These are phyloP conservation scores for Talaromyces sp. DNA, from an alignment of 2,329 filamentous ascomycete genomes.

Conservation along the genomic window DNA sequence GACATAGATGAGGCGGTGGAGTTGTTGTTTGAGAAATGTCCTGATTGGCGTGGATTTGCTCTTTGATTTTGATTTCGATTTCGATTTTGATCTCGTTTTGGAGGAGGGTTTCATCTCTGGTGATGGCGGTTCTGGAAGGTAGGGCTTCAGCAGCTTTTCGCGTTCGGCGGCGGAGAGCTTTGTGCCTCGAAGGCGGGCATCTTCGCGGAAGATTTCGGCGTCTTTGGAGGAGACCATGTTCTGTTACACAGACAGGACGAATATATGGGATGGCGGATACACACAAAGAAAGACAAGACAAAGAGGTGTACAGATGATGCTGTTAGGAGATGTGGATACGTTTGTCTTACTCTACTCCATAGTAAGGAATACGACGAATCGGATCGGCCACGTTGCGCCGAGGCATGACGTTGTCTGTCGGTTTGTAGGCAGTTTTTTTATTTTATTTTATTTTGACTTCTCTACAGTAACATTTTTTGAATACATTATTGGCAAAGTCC, in stretches of 20 bases:
- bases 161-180: conserved; percentile 49
- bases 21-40: conserved; percentile 44
- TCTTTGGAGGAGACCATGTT: conserved; percentile 37
- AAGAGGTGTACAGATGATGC: background rate
- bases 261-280: background rate
- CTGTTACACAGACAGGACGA: background rate
- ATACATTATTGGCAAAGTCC: background rate
- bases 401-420: background rate
- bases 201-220: conserved; percentile 38
- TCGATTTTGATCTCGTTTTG: background rate
- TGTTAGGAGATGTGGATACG: conserved; percentile 10
- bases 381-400: conserved; percentile 8
- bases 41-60: conserved; percentile 38
- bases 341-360: background rate
- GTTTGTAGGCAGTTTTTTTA: background rate
- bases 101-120: background rate
- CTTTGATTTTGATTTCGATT: conserved; percentile 10
- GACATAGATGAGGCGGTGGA: conserved; percentile 47
- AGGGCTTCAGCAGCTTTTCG: conserved; percentile 52
- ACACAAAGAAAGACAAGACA: background rate
- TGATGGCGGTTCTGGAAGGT: conserved; percentile 49
- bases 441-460: background rate
- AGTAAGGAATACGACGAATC: too few relatives aligned
- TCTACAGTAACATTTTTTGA: background rate
- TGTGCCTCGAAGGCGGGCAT: conserved; percentile 40